These are phyloP conservation scores for Monilinia aucupariae DNA, from an alignment of 2,329 filamentous ascomycete genomes.

Conservation along the genomic window DNA sequence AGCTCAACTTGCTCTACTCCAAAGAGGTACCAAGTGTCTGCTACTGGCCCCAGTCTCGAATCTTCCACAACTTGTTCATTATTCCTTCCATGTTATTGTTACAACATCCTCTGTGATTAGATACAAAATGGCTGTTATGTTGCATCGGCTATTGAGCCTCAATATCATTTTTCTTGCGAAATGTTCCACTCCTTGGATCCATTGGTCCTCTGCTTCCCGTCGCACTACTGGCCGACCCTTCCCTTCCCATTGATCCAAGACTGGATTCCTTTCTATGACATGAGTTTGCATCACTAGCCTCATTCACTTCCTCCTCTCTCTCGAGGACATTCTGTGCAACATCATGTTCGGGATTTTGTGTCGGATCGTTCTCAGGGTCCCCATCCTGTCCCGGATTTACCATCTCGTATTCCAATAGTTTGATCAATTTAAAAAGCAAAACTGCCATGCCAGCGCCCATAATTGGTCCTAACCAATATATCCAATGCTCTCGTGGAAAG, in stretches of 20 bases:
- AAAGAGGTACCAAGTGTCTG: neutral
- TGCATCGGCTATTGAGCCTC: slow-evolving; percentile 7
- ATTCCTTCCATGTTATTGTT: neutral
- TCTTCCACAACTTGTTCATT: neutral
- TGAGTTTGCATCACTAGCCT: neutral
- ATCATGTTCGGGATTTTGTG: slow-evolving; percentile 40
- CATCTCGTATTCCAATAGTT: slow-evolving; percentile 48
- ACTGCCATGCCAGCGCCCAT: slow-evolving; percentile 46
- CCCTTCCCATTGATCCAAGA: neutral
- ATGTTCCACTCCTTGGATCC: neutral
- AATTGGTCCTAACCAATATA: slow-evolving; percentile 47
- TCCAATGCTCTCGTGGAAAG: slow-evolving; percentile 45
- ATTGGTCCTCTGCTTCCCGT: neutral
- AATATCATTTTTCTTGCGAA: neutral
- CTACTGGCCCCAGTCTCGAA: neutral
- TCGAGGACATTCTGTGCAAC: slow-evolving; percentile 25
- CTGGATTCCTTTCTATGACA: neutral
- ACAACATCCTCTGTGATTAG: no score
- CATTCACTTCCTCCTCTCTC: slow-evolving; percentile 4
- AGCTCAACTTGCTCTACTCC: neutral
- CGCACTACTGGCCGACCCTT: neutral
- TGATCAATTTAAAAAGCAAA: slow-evolving; percentile 47
- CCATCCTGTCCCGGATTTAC: slow-evolving; percentile 44
- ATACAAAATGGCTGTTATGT: neutral
- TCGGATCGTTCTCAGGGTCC: slow-evolving; percentile 40